Percentiles rank a stretch among this genome's conserved stretches.
Conservation (phyloP, 2,329 filamentous ascomycete genomes). For the Curvularia hawaiiensis region DNA sequence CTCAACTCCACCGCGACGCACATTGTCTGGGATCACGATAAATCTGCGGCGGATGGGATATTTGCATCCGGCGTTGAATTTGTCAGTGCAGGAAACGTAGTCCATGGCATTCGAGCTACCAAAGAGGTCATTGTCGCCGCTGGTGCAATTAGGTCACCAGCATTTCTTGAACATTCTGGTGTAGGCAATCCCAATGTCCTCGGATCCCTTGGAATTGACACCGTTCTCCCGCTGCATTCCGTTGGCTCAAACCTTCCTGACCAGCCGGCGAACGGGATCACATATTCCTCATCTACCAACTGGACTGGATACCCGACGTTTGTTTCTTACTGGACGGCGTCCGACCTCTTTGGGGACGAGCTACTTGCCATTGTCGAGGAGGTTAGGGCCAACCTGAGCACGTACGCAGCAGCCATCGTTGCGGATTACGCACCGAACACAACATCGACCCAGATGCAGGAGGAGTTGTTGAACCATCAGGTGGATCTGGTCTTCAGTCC, state of each 20-base stretch:
- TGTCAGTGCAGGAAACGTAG: slow-evolving; percentile 22
- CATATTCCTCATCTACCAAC: slow-evolving; percentile 35
- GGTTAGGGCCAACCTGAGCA: slow-evolving; percentile 32
- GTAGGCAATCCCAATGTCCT: slow-evolving; percentile 43
- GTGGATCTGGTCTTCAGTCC: slow-evolving; percentile 54
- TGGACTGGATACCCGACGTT: slow-evolving; percentile 48
- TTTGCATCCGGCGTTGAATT: slow-evolving; percentile 35
- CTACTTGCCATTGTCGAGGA: slow-evolving; percentile 29
- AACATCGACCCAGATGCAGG: slow-evolving; percentile 40
- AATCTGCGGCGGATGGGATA: slow-evolving; percentile 3
- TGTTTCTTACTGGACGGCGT: slow-evolving; percentile 43
- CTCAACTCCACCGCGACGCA: slow-evolving; percentile 50
- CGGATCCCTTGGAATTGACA: slow-evolving; percentile 25
- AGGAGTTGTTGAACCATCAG: slow-evolving; percentile 52
- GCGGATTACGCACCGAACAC: slow-evolving; percentile 24
- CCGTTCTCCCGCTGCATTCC: slow-evolving; percentile 26
- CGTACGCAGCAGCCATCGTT: slow-evolving; percentile 35
- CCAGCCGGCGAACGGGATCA: slow-evolving; percentile 37
- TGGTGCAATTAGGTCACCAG: slow-evolving; percentile 42
- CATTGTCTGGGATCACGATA: slow-evolving; percentile 44
- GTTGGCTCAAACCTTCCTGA: slow-evolving; percentile 46
- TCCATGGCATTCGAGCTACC: slow-evolving; percentile 22
- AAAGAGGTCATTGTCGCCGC: slow-evolving; percentile 46
- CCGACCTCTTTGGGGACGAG: slow-evolving; percentile 42
- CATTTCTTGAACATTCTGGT: slow-evolving; percentile 45